Evolutionary conservation across 164 flowering plant species (phyloP).

Genomic region (Macadamia integrifolia): DNA sequence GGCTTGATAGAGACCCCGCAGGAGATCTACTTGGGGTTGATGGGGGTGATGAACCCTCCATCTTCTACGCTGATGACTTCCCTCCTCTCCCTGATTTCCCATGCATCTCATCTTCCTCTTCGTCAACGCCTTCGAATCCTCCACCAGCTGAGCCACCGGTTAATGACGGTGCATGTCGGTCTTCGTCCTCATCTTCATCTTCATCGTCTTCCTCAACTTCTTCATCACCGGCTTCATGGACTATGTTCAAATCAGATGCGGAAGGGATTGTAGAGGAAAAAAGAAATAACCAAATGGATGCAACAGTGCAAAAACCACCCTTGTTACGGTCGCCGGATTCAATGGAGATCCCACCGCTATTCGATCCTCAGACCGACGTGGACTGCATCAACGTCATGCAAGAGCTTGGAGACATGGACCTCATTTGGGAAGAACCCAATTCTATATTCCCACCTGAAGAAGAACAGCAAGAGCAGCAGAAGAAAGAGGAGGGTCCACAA

Average conservation of each 20-base stretch:
- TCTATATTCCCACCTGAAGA: constrained; percentile 30
- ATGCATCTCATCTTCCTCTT: constrained; percentile 81
- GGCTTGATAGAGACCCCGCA: constrained; percentile 21
- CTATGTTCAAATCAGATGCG: background rate
- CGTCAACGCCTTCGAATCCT: constrained; percentile 20
- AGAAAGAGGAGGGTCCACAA: background rate
- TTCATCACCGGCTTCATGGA: constrained; percentile 23
- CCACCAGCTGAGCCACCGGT: too few relatives aligned
- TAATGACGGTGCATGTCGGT: too few relatives aligned
- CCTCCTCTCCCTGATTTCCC: constrained; percentile 79
- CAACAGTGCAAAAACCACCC: too few relatives aligned
- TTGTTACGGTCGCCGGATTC: constrained; percentile 31
- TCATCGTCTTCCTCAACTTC: constrained; percentile 10
- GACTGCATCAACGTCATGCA: constrained; percentile 67
- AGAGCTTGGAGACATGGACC: constrained; percentile 68
- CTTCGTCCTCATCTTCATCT: constrained; percentile 25
- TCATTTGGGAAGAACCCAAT: constrained; percentile 57
- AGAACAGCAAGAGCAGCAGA: background rate
- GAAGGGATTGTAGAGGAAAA: background rate
- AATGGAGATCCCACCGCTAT: constrained; percentile 32
- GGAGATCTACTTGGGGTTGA: constrained; percentile 17
- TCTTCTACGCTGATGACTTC: constrained; percentile 53
- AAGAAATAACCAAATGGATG: too few relatives aligned
- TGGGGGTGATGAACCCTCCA: constrained; percentile 23
- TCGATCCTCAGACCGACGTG: constrained; percentile 1